Base-by-base conservation (phyloP, 345 rosid genomes). In the Pistacia integerrima region DNA sequence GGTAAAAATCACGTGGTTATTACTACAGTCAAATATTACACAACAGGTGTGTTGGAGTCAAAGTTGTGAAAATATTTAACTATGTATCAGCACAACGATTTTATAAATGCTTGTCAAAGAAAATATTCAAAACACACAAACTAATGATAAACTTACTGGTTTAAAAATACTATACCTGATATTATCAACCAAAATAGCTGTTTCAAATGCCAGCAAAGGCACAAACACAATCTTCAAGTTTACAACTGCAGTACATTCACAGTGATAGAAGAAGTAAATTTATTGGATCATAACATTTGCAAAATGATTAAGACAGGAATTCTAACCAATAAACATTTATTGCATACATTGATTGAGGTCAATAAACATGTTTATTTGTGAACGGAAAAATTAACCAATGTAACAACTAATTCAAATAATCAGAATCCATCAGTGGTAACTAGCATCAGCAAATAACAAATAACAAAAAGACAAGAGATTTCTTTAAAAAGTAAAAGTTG, bases 181-280 rank as follows among this genome's bases (percentile, higher is more conserved):
- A 79, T 94, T 94, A 74, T 94, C 98, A 25, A 91, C 77, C 82
- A 94, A 85, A 80, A 93, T 84, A 64, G 95, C 88, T 41, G 84
- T 75, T 87, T 91, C 90, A 55, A 91, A 88, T 28, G 84, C 92
- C 84, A 94, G 83, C 84, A 91, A 78, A 16, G 97, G 98, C 55
- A 94, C 75, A 77, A 91, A 91, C 58, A 94, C 93, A 79, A 91
- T 84, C 93, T 90, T 93, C 86, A 94, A 85, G 85, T 83, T 78
- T 49, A 94, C 87, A 84, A 77, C 97, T 93, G 92, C 89, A 89
- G 79, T 54, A 77, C 44, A 86, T 74, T 56, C 33, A 73, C 51
- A 78, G 60, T 22, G 11, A 68, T 18, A 77, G 44, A 83, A 12
- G 76, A 76, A 58, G 61, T 65, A 76, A 65, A 75, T 78, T 46